Conservation (phyloP, 495 filamentous ascomycete genomes). For the Chaetomium fimeti region DNA sequence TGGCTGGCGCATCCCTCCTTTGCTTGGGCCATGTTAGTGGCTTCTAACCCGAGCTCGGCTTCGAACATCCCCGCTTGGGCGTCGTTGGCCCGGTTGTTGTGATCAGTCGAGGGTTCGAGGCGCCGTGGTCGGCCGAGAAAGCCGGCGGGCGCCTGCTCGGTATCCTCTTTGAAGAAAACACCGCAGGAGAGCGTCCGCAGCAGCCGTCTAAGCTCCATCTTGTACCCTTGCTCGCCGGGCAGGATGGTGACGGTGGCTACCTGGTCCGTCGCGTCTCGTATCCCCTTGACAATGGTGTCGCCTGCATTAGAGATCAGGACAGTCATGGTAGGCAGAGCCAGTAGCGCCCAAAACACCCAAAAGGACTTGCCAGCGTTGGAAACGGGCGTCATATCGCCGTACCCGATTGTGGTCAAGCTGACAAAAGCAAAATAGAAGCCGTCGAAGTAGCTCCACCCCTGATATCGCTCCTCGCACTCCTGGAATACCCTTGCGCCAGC, state of each 20-base stretch:
- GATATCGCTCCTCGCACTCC: slow-evolving; percentile 43
- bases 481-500: slow-evolving; percentile 73
- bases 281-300: slow-evolving; percentile 68
- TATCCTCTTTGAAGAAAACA: slow-evolving; percentile 34
- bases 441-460: slow-evolving; percentile 75
- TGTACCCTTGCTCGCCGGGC: slow-evolving; percentile 61
- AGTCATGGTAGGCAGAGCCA: slow-evolving; percentile 79
- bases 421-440: slow-evolving; percentile 79
- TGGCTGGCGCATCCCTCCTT: slow-evolving; percentile 18
- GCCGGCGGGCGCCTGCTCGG: slow-evolving; percentile 40
- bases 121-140: slow-evolving; percentile 43
- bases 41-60: slow-evolving; percentile 25
- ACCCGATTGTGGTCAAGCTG: slow-evolving; percentile 79
- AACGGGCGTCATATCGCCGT: slow-evolving; percentile 70
- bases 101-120: slow-evolving; percentile 20
- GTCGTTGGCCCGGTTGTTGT: slow-evolving; percentile 25
- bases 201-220: slow-evolving; percentile 40
- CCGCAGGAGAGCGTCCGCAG: slow-evolving; percentile 41
- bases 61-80: too few relatives aligned
- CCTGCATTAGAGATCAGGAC: slow-evolving; percentile 83
- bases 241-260: slow-evolving; percentile 73
- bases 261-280: slow-evolving; percentile 67
- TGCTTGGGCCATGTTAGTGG: slow-evolving; percentile 8
- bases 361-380: slow-evolving; percentile 74
- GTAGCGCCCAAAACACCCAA: slow-evolving; percentile 86